A percentile compares a stretch with the other conserved stretches of the same genome.
These are phyloP conservation scores for Exidia glandulosa DNA, from an alignment of 768 basidiomycete species.

Conservation along the genomic window DNA sequence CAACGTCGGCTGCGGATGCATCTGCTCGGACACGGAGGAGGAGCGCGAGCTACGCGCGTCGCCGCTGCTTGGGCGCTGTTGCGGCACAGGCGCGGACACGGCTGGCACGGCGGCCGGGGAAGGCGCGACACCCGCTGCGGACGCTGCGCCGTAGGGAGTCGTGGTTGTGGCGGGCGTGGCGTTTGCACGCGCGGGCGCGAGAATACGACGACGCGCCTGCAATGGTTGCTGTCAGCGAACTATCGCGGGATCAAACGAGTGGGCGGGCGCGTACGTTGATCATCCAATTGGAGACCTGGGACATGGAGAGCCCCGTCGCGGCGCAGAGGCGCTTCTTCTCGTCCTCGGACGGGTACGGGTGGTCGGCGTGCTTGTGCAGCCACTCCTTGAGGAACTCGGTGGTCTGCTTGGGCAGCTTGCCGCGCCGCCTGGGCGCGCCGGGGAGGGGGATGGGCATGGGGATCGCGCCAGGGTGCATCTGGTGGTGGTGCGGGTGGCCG, in stretches of 20 bases:
- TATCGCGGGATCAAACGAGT: not conserved
- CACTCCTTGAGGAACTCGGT: constrained; percentile 84
- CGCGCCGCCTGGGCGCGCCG: constrained; percentile 51
- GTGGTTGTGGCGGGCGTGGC: not conserved
- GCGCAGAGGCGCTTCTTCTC: constrained; percentile 85
- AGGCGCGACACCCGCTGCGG: not conserved
- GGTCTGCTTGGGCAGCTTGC: constrained; percentile 83
- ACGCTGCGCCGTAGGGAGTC: not conserved
- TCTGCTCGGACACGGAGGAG: not conserved
- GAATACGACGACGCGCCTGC: not conserved
- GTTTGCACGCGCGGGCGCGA: not conserved
- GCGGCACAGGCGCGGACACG: not conserved
- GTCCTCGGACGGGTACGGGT: constrained; percentile 81
- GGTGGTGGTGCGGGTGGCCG: not conserved
- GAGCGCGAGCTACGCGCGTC: not conserved
- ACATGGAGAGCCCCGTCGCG: constrained; percentile 79
- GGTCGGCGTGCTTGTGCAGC: constrained; percentile 80
- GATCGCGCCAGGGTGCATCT: not conserved
- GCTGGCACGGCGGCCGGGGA: not conserved
- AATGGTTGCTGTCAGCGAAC: not conserved
- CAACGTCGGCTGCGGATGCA: not conserved
- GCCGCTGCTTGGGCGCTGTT: not conserved
- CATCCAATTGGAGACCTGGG: constrained; percentile 90
- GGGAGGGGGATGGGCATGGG: not conserved
- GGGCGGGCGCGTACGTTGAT: constrained; percentile 51